Conservation (phyloP, 2,329 filamentous ascomycete genomes). For the Trichothecium sympodiale region DNA sequence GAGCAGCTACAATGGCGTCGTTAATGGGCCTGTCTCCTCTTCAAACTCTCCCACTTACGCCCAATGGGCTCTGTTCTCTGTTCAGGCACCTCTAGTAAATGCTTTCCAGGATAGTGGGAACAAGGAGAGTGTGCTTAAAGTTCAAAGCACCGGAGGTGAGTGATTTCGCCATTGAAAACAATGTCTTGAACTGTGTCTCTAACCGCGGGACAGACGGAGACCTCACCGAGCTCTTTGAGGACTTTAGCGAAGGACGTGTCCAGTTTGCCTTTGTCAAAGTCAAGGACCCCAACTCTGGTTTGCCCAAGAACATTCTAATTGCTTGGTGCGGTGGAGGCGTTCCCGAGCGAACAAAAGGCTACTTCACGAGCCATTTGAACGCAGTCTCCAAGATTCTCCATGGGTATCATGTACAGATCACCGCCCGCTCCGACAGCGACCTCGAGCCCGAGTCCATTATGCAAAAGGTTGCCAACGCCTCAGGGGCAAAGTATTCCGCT, state of each 20-base stretch:
- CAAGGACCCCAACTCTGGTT: conserved; percentile 80
- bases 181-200: conserved; percentile 6
- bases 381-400: conserved; percentile 87
- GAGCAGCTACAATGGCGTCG: conserved; percentile 58
- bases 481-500: conserved; percentile 84
- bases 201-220: conserved; percentile 61
- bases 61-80: conserved; percentile 90
- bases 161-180: conserved; percentile 1
- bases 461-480: conserved; percentile 88
- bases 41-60: conserved; percentile 68
- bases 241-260: conserved; percentile 92
- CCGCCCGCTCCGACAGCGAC: conserved; percentile 81
- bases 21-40: conserved; percentile 38
- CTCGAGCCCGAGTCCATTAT: conserved; percentile 80
- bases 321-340: conserved; percentile 97
- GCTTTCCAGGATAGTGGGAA: conserved; percentile 78
- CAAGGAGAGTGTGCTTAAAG: conserved; percentile 93
- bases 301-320: conserved; percentile 88
- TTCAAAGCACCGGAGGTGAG: conserved; percentile 79
- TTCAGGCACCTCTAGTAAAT: conserved; percentile 83
- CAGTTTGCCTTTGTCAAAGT: conserved; percentile 97
- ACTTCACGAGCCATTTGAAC: conserved; percentile 89
- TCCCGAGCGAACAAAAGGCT: conserved; percentile 95
- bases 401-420: conserved; percentile 96
- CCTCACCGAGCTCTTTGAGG: conserved; percentile 78